Evolutionary conservation across 768 basidiomycete genomes (phyloP).

Genomic region (Cyclocybe cylindracea): DNA sequence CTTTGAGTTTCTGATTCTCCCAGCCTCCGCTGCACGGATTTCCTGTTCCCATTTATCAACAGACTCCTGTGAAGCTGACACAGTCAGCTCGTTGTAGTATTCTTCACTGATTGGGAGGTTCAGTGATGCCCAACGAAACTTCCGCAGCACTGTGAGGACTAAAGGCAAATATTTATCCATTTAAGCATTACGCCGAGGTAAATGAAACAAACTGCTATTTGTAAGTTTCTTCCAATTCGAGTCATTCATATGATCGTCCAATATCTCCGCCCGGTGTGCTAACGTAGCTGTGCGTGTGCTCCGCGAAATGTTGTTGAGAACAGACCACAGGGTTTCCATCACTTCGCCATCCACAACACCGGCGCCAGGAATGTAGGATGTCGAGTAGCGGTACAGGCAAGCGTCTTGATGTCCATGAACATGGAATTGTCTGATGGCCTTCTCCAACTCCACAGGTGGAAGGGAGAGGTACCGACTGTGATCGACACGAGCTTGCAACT

Average conservation of each 20-base stretch:
- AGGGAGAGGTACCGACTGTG: not conserved
- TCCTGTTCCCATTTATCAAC: too few species aligned
- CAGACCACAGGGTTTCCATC: slow-evolving; percentile 32
- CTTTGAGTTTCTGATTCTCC: too few species aligned
- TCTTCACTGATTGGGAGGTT: too few species aligned
- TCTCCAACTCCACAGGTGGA: slow-evolving; percentile 1
- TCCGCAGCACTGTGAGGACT: too few species aligned
- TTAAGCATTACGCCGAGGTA: not conserved
- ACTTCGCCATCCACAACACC: slow-evolving; percentile 32
- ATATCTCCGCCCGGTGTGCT: slow-evolving; percentile 23
- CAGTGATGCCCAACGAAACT: too few species aligned
- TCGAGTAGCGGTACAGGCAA: slow-evolving; percentile 24
- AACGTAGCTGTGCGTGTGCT: slow-evolving; percentile 20
- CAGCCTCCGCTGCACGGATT: too few species aligned
- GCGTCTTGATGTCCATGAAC: slow-evolving; percentile 25
- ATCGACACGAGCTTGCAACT: slow-evolving; percentile 2
- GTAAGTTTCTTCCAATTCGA: slow-evolving; percentile 33
- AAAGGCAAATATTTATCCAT: too few species aligned
- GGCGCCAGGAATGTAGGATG: slow-evolving; percentile 25
- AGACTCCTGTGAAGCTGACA: too few species aligned
- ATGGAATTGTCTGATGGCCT: slow-evolving; percentile 28
- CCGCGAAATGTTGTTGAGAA: slow-evolving; percentile 24
- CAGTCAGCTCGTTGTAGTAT: too few species aligned
- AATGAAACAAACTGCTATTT: slow-evolving; percentile 17
- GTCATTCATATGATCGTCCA: slow-evolving; percentile 32